Conservation (phyloP, 1,284 basidiomycete genomes). For the Boletellus deceptivus region DNA sequence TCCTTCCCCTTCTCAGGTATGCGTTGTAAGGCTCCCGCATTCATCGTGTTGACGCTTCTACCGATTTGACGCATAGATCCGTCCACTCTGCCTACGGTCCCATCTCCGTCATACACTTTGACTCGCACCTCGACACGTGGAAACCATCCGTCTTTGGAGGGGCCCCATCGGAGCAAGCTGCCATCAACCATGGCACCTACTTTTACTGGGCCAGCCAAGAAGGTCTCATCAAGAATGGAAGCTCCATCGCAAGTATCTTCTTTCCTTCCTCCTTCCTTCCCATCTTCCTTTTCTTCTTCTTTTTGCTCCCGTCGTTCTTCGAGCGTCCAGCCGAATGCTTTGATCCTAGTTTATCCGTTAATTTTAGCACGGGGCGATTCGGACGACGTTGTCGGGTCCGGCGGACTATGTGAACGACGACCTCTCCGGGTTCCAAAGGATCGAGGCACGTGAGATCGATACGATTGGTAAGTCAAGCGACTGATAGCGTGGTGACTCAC, state of each 20-base stretch:
- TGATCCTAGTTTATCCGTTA: constrained; percentile 70
- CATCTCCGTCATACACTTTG: constrained; percentile 78
- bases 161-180: constrained; percentile 62
- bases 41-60: constrained; percentile 35
- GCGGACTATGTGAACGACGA: constrained; percentile 72
- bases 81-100: constrained; percentile 68
- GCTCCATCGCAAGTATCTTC: constrained; percentile 75
- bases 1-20: constrained; percentile 49
- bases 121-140: constrained; percentile 76
- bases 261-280: constrained; percentile 20
- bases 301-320: constrained; percentile 12
- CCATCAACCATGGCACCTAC: constrained; percentile 75
- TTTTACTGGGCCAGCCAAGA: constrained; percentile 78
- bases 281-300: too few species aligned
- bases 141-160: constrained; percentile 71
- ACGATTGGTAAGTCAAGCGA: constrained; percentile 48
- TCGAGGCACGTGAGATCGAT: constrained; percentile 77
- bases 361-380: constrained; percentile 72
- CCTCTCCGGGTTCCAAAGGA: constrained; percentile 63
- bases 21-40: neutral
- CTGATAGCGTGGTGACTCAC: too few species aligned
- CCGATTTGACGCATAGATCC: constrained; percentile 40
- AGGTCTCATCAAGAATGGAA: constrained; percentile 71
- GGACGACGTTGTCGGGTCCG: constrained; percentile 70
- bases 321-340: constrained; percentile 35